Percentiles rank a stretch among this genome's conserved stretches.
Evolutionary conservation across 2,329 filamentous ascomycete genomes (phyloP).

Genomic region (Neonectria punicea): DNA sequence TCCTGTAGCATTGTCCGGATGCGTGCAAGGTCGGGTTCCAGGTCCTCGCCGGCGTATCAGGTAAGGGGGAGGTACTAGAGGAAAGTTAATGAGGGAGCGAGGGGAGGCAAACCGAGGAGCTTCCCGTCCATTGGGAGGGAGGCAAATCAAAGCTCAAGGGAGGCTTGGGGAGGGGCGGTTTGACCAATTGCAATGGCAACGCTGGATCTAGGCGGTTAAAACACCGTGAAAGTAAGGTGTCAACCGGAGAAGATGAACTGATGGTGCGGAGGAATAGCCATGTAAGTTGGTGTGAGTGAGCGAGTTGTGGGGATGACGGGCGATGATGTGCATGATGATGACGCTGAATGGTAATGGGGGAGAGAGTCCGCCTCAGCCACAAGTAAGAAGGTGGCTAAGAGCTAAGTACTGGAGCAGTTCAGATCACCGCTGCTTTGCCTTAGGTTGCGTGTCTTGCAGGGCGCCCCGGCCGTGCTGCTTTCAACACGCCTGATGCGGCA

Average conservation of each 20-base stretch:
- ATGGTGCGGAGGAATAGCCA: neutral
- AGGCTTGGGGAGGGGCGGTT: neutral
- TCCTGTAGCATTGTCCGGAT: conserved; percentile 5
- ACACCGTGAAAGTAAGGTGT: conserved; percentile 11
- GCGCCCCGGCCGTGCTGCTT: no score
- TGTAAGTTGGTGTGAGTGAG: neutral
- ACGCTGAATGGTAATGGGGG: neutral
- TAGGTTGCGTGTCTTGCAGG: neutral
- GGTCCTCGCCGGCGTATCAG: conserved; percentile 12
- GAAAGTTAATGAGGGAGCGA: neutral
- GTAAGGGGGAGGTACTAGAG: conserved; percentile 7
- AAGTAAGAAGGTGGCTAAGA: neutral
- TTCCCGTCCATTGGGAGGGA: neutral
- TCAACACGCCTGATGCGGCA: neutral
- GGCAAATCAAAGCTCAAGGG: neutral
- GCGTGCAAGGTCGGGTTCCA: conserved; percentile 1
- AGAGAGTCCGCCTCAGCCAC: neutral
- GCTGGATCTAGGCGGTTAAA: neutral
- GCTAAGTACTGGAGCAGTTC: no score
- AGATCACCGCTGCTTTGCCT: neutral
- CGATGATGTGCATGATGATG: neutral
- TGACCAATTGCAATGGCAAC: neutral
- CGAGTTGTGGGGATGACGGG: neutral
- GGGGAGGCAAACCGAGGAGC: neutral
- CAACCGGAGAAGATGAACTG: neutral